Base-by-base conservation (phyloP, 805 yeast species). In the Danielia oregonensis region DNA sequence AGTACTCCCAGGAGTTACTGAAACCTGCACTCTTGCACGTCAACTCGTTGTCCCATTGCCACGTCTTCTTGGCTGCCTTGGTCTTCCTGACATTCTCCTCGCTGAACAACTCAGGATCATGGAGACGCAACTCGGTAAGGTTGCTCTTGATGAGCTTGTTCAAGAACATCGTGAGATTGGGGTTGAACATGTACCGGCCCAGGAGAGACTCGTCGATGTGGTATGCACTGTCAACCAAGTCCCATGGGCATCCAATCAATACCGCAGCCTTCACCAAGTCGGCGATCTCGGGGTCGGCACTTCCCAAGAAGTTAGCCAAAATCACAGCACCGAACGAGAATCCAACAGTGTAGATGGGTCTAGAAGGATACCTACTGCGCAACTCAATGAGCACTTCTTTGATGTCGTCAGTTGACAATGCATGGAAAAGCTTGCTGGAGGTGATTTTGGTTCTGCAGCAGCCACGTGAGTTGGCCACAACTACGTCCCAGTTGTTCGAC, bases 321-420 rank as follows among this genome's bases (percentile, higher is more conserved):
- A 86, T 70, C 3, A 80, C 70, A 0, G 83, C 89, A 2, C 95
- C 95, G 35, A 86, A 70, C n/a, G 89, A 81, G 50, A 80, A 81
- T 3, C 95, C 95, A n/a, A 76, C 77, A 21, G 80, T 71, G 37
- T 83, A 74, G 15, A 74, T 64, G n/a, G 86, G 75, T 33, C 79
- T 61, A 33, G 69, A 60, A 1, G 94, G 91, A 52, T 68, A 81
- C 30, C 62, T 53, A 27, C 41, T 38, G 26, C 70, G 63, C 45
- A 86, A 57, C 21, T 72, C 71, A 32, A 68, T 58, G 33, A 86
- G 64, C 6, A 78, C 70, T 35, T 65, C 71, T 33, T 80, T 65
- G 22, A 86, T 55, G 59, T 86, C 95, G 37, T 76, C 79, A 1
- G 86, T 78, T 74, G 88, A 79, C 17, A 76, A 68, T 1, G 82